Conservation (phyloP, 1,139 yeast genomes). For the Suhomyces bolitotheri region DNA sequence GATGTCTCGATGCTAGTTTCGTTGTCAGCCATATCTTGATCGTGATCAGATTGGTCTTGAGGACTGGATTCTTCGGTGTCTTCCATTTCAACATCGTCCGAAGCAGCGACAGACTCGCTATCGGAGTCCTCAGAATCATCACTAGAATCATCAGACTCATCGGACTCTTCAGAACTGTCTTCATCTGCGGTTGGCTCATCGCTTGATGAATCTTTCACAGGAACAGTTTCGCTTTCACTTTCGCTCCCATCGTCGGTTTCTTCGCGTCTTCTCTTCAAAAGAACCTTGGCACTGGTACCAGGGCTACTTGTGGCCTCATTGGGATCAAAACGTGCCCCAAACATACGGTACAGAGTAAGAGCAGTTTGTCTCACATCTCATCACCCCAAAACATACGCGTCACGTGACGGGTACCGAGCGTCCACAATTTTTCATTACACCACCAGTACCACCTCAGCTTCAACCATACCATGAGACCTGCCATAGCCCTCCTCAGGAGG, state of each 20-base stretch:
- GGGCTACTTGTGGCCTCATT: constrained; percentile 11
- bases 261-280: constrained; percentile 15
- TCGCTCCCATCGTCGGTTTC: constrained; percentile 16
- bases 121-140: background rate
- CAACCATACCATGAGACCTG: constrained; percentile 65
- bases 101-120: background rate
- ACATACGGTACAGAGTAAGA: constrained; percentile 39
- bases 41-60: constrained; percentile 7
- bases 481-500: constrained; percentile 54
- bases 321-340: constrained; percentile 67
- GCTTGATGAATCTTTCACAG: no score
- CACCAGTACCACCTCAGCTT: constrained; percentile 3
- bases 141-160: background rate
- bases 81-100: constrained; percentile 3
- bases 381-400: background rate
- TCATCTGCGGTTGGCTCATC: background rate
- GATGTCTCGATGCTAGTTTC: constrained; percentile 15
- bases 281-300: constrained; percentile 3
- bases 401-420: constrained; percentile 6
- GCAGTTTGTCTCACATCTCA: constrained; percentile 8
- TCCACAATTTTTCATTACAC: constrained; percentile 1
- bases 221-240: constrained; percentile 13
- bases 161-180: background rate
- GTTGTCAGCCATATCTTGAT: constrained; percentile 10
- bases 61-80: constrained; percentile 1